These are phyloP conservation scores for Penicillium steckii DNA, from an alignment of 495 filamentous ascomycete species.

Conservation along the genomic window DNA sequence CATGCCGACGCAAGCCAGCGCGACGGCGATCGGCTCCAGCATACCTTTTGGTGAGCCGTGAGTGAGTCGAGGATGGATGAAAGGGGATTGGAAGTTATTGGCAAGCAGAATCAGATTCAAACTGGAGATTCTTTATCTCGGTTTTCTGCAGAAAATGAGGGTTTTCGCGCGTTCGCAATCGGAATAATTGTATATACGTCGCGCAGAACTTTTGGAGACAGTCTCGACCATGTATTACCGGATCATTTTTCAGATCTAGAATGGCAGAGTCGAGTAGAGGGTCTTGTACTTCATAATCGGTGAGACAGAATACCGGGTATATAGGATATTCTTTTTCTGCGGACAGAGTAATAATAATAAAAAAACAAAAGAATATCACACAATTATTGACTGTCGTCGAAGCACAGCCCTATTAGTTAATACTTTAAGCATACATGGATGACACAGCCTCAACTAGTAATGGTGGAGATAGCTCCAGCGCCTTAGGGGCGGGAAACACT, in stretches of 20 bases:
- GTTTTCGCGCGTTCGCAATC: slow-evolving; percentile 1
- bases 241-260: slow-evolving; percentile 3
- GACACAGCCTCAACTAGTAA: background rate
- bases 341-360: slow-evolving; percentile 1
- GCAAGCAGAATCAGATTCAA: slow-evolving; percentile 5
- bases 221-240: slow-evolving; percentile 5
- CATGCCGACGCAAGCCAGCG: no score
- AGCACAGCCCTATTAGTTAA: background rate
- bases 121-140: slow-evolving; percentile 2
- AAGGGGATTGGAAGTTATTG: no score
- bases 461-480: background rate
- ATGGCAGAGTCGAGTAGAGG: slow-evolving; percentile 2
- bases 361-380: background rate
- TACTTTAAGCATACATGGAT: background rate
- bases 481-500: background rate
- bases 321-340: slow-evolving; percentile 1
- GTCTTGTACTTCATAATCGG: slow-evolving; percentile 5
- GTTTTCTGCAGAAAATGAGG: slow-evolving; percentile 5
- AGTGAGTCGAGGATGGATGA: no score
- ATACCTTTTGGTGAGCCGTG: no score
- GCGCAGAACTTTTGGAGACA: slow-evolving; percentile 6
- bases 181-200: slow-evolving; percentile 2
- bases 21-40: no score
- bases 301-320: slow-evolving; percentile 4
- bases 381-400: no score